Base-by-base conservation (phyloP, 306 rosid species). In the Vigna nakashimae region DNA sequence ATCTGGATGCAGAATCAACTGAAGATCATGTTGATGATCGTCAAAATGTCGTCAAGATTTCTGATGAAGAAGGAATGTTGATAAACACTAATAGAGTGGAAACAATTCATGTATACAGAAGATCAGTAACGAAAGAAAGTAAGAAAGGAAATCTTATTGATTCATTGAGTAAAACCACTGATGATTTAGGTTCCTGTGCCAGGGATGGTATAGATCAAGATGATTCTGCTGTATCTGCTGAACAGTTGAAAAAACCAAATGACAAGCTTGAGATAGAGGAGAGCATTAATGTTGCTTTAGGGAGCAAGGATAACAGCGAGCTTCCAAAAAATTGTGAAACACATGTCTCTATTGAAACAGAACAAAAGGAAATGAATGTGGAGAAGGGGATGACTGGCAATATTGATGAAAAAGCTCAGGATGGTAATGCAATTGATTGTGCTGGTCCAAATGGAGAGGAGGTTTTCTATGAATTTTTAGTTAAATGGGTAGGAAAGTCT, bases 401-500 rank as follows among this genome's bases (percentile, higher is more conserved):
- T 76, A 74, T 80, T 75, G 88, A 88, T 69, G 80, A 84, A 71
- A 87, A 88, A 82, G 85, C 73, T 84, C 87, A 78, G 79, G 86
- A 83, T 72, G 84, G 91, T 75, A 77, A 85, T 17, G 62, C 77
- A 62, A 86, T 80, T 77, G 91, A 85, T 80, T 53, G 86, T 83
- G 66, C 87, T 49, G 67, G 82, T 84, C 85, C 63, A 83, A 86
- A 82, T 43, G 79, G 81, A 76, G 90, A 84, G 80, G 74, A 59
- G 51, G 71, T 86, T 67, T 74, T 64, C 51, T 89, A 78, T 86
- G 99, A 92, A 51, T 91, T 88, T 83, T 84, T 92, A 77, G 93
- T 96, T 38, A 96, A 96, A 87, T 96, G 99, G 99, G 96, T 84
- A 26, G 99, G 99, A 78, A 92, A 88, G 81, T 96, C 99, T 71